Evolutionary conservation across 1,284 basidiomycete species (phyloP).

Genomic region (Filobasidium uniguttulatum): DNA sequence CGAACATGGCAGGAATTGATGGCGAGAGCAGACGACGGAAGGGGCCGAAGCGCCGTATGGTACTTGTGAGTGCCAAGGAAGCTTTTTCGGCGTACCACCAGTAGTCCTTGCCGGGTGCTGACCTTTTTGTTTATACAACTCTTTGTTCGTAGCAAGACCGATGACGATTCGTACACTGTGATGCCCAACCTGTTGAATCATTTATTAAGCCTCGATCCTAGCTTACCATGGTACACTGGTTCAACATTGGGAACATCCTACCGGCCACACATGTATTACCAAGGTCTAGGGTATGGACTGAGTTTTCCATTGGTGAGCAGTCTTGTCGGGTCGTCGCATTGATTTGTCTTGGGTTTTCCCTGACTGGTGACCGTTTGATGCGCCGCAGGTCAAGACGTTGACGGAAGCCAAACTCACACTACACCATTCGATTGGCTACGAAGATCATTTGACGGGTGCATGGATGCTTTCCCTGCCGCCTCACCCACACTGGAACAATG

Average conservation of each 20-base stretch:
- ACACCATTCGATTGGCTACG: constrained; percentile 8
- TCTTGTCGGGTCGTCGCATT: too few relatives aligned
- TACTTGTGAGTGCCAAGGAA: constrained; percentile 2
- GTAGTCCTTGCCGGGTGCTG: neutral
- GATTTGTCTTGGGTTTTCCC: neutral
- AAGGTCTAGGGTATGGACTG: constrained; percentile 13
- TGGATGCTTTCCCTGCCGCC: constrained; percentile 14
- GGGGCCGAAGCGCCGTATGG: constrained; percentile 8
- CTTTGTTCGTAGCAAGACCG: constrained; percentile 5
- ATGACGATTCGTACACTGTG: constrained; percentile 10
- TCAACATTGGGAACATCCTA: constrained; percentile 10
- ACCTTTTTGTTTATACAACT: neutral
- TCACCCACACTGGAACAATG: neutral
- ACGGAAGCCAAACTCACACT: constrained; percentile 6
- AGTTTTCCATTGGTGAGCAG: constrained; percentile 10
- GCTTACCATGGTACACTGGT: constrained; percentile 9
- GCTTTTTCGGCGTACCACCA: neutral
- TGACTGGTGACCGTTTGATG: neutral
- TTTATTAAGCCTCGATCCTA: neutral
- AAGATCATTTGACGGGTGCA: constrained; percentile 12
- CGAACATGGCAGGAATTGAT: constrained; percentile 10
- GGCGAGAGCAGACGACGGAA: constrained; percentile 6
- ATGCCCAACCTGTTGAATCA: constrained; percentile 9
- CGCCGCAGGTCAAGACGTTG: constrained; percentile 4
- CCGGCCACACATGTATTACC: constrained; percentile 9